Percentiles rank a stretch among this genome's conserved stretches.
Evolutionary conservation across 768 basidiomycete species (phyloP).

Genomic region (Boletus tylopilopsis): DNA sequence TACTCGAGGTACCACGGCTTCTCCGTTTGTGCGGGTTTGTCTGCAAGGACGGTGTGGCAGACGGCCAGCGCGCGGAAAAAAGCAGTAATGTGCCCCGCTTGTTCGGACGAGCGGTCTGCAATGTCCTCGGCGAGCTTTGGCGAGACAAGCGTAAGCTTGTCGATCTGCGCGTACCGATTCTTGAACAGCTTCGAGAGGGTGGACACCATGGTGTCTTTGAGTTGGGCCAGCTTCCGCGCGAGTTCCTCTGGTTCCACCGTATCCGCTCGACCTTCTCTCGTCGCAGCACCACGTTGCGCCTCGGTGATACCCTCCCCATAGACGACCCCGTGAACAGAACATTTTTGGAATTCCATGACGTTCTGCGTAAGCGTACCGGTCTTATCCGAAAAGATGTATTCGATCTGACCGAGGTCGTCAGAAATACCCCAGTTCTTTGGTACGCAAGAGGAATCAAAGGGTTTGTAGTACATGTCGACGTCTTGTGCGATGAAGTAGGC

Average conservation of each 20-base stretch:
- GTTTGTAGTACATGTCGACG: constrained; percentile 91
- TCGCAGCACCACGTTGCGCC: constrained; percentile 89
- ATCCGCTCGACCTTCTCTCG: constrained; percentile 70
- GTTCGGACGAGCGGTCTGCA: constrained; percentile 52
- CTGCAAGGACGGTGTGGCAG: constrained; percentile 89
- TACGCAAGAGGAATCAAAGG: constrained; percentile 82
- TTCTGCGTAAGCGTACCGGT: constrained; percentile 98
- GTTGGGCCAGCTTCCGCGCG: constrained; percentile 52
- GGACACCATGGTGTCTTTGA: constrained; percentile 75
- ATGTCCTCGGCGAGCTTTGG: constrained; percentile 82
- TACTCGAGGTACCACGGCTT: constrained; percentile 71
- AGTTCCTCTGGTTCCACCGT: constrained; percentile 69
- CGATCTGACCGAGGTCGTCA: constrained; percentile 97
- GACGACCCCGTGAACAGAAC: constrained; percentile 75
- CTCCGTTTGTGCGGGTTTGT: constrained; percentile 58
- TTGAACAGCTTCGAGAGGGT: constrained; percentile 78
- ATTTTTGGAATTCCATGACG: constrained; percentile 98
- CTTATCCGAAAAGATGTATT: constrained; percentile 93
- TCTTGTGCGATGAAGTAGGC: constrained; percentile 97
- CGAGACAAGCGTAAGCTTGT: constrained; percentile 84
- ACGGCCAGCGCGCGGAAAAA: constrained; percentile 96
- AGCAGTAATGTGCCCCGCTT: constrained; percentile 64
- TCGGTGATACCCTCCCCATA: constrained; percentile 97
- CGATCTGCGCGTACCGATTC: constrained; percentile 79
- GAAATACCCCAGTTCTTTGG: constrained; percentile 99